phyloP scores from a whole-genome alignment of 2,329 filamentous ascomycete genomes.

The Xylaria hypoxylon region DNA sequence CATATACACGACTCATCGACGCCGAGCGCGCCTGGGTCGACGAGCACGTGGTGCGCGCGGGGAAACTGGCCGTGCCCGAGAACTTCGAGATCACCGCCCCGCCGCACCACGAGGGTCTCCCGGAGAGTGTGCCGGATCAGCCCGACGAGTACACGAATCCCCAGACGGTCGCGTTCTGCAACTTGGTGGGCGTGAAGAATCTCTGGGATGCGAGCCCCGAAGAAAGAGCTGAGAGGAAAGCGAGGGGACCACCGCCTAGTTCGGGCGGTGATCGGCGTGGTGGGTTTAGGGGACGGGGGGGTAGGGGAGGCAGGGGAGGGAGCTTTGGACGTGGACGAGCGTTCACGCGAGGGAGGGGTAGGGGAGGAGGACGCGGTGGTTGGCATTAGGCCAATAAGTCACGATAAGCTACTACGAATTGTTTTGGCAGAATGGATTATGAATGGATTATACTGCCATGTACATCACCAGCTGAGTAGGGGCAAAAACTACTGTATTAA shows the following conservation, averaged over 20 bases:
- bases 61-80: conserved; percentile 75
- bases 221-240: conserved; percentile 71
- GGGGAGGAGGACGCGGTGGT: conserved; percentile 36
- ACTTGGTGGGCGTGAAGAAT: conserved; percentile 80
- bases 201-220: conserved; percentile 78
- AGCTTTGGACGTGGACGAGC: conserved; percentile 16
- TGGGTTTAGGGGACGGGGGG: conserved; percentile 49
- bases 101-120: conserved; percentile 67
- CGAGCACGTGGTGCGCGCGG: conserved; percentile 73
- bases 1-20: conserved; percentile 76
- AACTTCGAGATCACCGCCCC: conserved; percentile 85
- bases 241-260: conserved; percentile 64
- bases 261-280: conserved; percentile 44
- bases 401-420: neutral
- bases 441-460: neutral
- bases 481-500: conserved; percentile 11
- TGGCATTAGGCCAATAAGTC: conserved; percentile 19
- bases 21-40: conserved; percentile 83
- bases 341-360: conserved; percentile 3
- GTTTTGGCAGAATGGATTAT: too few relatives aligned
- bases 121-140: conserved; percentile 69
- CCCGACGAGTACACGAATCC: conserved; percentile 87
- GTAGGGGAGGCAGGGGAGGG: conserved; percentile 53
- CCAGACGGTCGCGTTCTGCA: conserved; percentile 86
- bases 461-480: neutral